These are phyloP conservation scores for Suillus hirtellus DNA, from an alignment of 768 basidiomycete genomes.

Conservation along the genomic window DNA sequence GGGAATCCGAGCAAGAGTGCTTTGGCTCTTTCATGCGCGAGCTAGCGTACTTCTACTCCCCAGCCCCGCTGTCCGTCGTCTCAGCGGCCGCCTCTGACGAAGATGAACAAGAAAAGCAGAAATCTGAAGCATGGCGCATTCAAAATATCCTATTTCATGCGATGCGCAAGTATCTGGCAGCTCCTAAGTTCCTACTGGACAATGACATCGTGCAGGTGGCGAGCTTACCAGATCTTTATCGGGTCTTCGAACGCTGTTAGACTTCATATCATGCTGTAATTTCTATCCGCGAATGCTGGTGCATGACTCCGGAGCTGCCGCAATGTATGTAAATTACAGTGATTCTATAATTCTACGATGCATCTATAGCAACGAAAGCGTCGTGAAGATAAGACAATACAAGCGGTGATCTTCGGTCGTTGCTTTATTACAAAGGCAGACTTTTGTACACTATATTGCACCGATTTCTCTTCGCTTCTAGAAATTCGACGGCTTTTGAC, in stretches of 20 bases:
- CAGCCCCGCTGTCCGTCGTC: constrained; percentile 33
- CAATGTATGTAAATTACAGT: constrained; percentile 4
- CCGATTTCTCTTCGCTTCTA: too few species aligned
- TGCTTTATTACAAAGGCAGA: too few species aligned
- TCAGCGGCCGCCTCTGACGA: constrained; percentile 30
- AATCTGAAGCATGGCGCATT: constrained; percentile 78
- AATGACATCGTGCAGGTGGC: constrained; percentile 85
- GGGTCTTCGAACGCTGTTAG: constrained; percentile 73
- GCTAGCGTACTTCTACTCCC: constrained; percentile 88
- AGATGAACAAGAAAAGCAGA: constrained; percentile 44
- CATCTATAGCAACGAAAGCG: background rate
- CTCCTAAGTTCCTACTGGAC: constrained; percentile 52
- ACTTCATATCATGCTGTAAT: background rate
- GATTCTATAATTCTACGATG: background rate
- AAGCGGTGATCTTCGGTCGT: background rate
- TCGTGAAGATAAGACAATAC: constrained; percentile 14
- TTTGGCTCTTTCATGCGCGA: constrained; percentile 86
- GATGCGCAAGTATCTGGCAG: constrained; percentile 72
- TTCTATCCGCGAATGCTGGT: background rate
- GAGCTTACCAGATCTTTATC: constrained; percentile 87
- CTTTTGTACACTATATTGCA: too few species aligned
- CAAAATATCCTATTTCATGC: constrained; percentile 90
- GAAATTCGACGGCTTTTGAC: too few species aligned
- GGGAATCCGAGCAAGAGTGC: constrained; percentile 83
- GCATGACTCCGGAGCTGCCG: background rate